These are phyloP conservation scores for Coprinellus aureogranulatus DNA, from an alignment of 768 basidiomycete species.

Conservation along the genomic window DNA sequence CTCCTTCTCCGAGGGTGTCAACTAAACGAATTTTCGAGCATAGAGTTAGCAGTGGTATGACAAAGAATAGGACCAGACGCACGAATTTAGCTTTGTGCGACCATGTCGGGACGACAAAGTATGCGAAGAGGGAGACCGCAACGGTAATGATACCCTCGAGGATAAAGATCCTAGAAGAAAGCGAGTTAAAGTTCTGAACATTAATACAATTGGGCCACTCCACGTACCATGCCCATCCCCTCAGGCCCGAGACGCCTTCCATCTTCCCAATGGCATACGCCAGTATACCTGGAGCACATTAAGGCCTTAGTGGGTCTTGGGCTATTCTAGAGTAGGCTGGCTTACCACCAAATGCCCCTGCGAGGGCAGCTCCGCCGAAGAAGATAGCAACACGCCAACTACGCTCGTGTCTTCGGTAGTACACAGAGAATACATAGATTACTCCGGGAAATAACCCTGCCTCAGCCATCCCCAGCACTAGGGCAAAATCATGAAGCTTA, in stretches of 20 bases:
- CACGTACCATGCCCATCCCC: constrained; percentile 57
- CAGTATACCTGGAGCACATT: constrained; percentile 41
- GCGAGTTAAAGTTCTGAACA: not conserved
- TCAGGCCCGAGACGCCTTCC: constrained; percentile 57
- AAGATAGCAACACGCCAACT: constrained; percentile 62
- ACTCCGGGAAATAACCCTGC: constrained; percentile 62
- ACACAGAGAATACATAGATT: constrained; percentile 57
- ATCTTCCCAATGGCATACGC: constrained; percentile 60
- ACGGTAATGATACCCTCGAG: constrained; percentile 54
- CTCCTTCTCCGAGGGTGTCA: constrained; percentile 50
- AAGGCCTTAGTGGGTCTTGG: no score
- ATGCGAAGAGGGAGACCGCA: constrained; percentile 44
- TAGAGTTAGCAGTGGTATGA: constrained; percentile 32
- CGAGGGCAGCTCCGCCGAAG: constrained; percentile 59
- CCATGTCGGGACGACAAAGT: constrained; percentile 59
- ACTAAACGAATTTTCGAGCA: no score
- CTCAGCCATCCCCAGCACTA: constrained; percentile 57
- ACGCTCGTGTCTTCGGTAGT: constrained; percentile 57
- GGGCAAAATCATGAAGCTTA: not conserved
- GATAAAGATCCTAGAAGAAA: constrained; percentile 51
- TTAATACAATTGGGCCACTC: not conserved
- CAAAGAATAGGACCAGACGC: constrained; percentile 22
- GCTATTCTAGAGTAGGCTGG: not conserved
- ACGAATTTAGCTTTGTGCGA: constrained; percentile 57
- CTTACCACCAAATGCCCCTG: constrained; percentile 62